Evolutionary conservation across 2,329 filamentous ascomycete species (phyloP), one percentile per base, ranked within the genome.

Genomic region (Claviceps citrina): DNA sequence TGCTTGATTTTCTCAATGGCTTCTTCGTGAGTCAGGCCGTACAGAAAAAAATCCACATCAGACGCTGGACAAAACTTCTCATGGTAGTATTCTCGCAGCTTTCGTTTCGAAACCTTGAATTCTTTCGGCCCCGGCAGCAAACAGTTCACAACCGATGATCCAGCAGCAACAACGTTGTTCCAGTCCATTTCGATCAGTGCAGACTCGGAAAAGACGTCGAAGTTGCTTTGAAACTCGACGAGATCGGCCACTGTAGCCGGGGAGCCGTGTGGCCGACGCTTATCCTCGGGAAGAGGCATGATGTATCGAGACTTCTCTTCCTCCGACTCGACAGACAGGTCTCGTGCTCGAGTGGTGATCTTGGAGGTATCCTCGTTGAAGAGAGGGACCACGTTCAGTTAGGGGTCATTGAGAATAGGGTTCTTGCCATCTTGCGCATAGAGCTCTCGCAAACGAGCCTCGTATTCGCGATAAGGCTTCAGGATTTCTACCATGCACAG

Each of bases 31-130:
- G 69, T 78, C 45, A 93, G 66, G 0, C 79, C 84, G 51, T 91
- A 89, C 24, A 93, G 61, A 54, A 93, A 93, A 2, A 93, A 67
- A 55, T 93, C 85, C 8, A 93, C 81, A 56, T 93, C 85, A 4
- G 83, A 89, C 1, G 84, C 84, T 0, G 84, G 84, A 9, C 81
- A 82, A 46, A 89, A 73, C 44, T 77, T 75, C 51, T 87, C 76
- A 51, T 93, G 85, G 48, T 89, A 93, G 56, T 85, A 93, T 60
- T 79, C 65, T 54, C 79, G 65, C 48, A 78, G 61, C 44, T 66
- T 66, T 39, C 72, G 68, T 63, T 83, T 83, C 34, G 75, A 78
- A 25, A 63, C 60, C 36, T 66, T 70, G 57, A 76, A 75, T 45
- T 75, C 59, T 3, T 71, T 60, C 5, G 78, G 79, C 5, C 84